phyloP scores from a whole-genome alignment of 2,329 filamentous ascomycete species.

The Colletotrichum higginsianum region DNA sequence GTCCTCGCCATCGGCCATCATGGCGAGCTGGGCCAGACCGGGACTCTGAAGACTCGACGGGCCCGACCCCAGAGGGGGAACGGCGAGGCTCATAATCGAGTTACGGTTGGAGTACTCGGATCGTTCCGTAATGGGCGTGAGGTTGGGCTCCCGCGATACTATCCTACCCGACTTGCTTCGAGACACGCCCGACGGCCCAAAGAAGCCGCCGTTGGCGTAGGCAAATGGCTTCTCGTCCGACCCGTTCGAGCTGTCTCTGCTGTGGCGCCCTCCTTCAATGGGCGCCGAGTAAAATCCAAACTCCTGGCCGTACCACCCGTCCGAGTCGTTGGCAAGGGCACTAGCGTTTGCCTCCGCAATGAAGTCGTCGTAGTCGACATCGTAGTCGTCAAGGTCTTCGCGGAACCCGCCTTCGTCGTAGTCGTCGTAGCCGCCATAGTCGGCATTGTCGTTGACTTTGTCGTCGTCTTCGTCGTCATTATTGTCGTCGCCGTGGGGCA shows the following conservation, averaged over 20 bases:
- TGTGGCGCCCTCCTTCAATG: slow-evolving; percentile 57
- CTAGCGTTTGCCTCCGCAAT: slow-evolving; percentile 97
- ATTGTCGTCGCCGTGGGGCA: slow-evolving; percentile 42
- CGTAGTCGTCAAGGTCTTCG: slow-evolving; percentile 70
- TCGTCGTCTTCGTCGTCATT: slow-evolving; percentile 53
- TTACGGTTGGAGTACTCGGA: slow-evolving; percentile 97
- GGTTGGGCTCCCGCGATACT: slow-evolving; percentile 86
- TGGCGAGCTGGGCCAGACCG: slow-evolving; percentile 83
- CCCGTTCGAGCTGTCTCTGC: slow-evolving; percentile 58
- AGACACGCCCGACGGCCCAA: slow-evolving; percentile 80
- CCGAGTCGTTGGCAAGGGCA: slow-evolving; percentile 90
- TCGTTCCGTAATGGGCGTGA: slow-evolving; percentile 96
- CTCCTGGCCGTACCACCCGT: slow-evolving; percentile 95
- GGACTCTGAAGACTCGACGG: slow-evolving; percentile 75
- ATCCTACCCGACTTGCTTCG: slow-evolving; percentile 81
- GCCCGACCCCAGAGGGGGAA: slow-evolving; percentile 62
- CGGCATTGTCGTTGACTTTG: slow-evolving; percentile 77
- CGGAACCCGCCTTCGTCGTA: slow-evolving; percentile 68
- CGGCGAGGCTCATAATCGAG: slow-evolving; percentile 82
- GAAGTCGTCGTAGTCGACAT: slow-evolving; percentile 88
- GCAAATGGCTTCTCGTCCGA: slow-evolving; percentile 60
- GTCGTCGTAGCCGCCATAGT: slow-evolving; percentile 79
- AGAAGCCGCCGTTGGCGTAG: slow-evolving; percentile 88
- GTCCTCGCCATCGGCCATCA: slow-evolving; percentile 70
- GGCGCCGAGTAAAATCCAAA: slow-evolving; percentile 93